Conservation (phyloP, 164 flowering plant species). For the Umbellularia californica region DNA sequence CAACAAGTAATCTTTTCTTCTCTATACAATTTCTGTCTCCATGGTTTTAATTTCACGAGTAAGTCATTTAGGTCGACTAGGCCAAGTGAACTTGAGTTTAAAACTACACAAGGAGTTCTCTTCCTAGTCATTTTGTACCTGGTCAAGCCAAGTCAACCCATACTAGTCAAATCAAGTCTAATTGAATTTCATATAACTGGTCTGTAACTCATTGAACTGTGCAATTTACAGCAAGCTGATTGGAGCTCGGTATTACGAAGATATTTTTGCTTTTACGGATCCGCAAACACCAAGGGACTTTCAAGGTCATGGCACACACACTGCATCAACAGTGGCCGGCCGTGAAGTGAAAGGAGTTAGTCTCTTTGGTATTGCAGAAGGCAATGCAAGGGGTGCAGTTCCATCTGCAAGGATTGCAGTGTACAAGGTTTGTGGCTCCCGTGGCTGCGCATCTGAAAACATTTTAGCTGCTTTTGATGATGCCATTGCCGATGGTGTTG, state of each 20-base stretch:
- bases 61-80: too few relatives aligned
- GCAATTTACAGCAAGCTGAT: slow-evolving; percentile 34
- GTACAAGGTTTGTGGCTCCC: slow-evolving; percentile 77
- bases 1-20: slow-evolving; percentile 45
- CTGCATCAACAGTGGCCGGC: slow-evolving; percentile 74
- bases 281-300: slow-evolving; percentile 21
- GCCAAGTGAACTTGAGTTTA: neutral
- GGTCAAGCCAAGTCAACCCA: neutral
- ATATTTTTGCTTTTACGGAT: neutral
- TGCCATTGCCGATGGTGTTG: slow-evolving; percentile 84
- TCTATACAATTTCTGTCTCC: neutral
- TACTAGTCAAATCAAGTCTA: neutral
- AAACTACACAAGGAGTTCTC: neutral
- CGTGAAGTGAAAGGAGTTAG: slow-evolving; percentile 36
- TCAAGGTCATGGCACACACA: slow-evolving; percentile 82
- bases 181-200: neutral
- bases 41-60: too few relatives aligned
- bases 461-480: slow-evolving; percentile 75
- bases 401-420: slow-evolving; percentile 67
- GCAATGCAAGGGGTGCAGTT: slow-evolving; percentile 71
- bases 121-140: neutral
- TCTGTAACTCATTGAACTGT: neutral
- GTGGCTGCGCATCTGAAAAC: slow-evolving; percentile 62
- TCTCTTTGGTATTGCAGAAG: slow-evolving; percentile 61
- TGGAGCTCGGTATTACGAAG: slow-evolving; percentile 31